Conservation (phyloP, 495 filamentous ascomycete genomes). For the Bombardia bombarda region DNA sequence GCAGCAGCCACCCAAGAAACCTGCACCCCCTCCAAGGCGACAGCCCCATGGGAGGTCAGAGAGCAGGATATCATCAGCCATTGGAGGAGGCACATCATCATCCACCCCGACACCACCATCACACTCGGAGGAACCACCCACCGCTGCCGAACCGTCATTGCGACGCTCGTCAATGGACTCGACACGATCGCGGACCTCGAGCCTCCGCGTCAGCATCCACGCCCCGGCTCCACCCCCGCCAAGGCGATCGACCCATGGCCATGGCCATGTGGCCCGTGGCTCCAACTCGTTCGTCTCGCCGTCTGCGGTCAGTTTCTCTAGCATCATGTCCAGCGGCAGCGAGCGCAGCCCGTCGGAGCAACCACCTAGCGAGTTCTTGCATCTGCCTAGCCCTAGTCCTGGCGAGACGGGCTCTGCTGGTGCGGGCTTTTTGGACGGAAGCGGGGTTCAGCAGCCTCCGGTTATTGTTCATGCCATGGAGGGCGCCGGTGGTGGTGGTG, state of each 20-base stretch:
- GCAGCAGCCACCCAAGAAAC: slow-evolving; percentile 23
- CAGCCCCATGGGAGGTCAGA: slow-evolving; percentile 34
- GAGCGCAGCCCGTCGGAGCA: slow-evolving; percentile 7
- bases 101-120: slow-evolving; percentile 10
- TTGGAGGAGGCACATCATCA: too few species aligned
- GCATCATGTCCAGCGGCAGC: slow-evolving; percentile 1
- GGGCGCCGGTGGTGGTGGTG: too few species aligned
- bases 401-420: too few species aligned
- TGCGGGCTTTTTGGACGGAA: too few species aligned
- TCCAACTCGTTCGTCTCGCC: slow-evolving; percentile 14
- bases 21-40: slow-evolving; percentile 41
- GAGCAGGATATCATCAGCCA: slow-evolving; percentile 20
- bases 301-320: slow-evolving; percentile 5
- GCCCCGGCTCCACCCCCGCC: slow-evolving; percentile 38
- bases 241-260: slow-evolving; percentile 30
- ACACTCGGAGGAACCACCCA: slow-evolving; percentile 15
- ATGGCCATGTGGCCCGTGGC: slow-evolving; percentile 16
- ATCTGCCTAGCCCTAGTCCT: too few species aligned
- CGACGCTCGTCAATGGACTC: slow-evolving; percentile 38
- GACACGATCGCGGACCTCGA: slow-evolving; percentile 32
- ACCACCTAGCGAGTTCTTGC: too few species aligned
- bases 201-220: slow-evolving; percentile 24
- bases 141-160: slow-evolving; percentile 26
- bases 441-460: too few species aligned
- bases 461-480: too few species aligned